phyloP scores from a whole-genome alignment of 345 rosid genomes.

The Citrus maxima region DNA sequence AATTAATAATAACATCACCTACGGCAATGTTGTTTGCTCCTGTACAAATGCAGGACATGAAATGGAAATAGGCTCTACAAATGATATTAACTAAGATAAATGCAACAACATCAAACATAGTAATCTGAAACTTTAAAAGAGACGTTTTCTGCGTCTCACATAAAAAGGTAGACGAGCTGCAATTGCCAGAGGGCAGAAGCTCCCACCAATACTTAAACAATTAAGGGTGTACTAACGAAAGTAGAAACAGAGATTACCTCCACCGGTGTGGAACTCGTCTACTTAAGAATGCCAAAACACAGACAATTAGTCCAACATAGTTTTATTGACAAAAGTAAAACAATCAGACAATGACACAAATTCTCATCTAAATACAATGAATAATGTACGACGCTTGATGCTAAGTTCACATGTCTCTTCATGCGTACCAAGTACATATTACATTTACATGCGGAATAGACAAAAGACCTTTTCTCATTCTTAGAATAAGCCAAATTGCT shows the following conservation, averaged over 20 bases:
- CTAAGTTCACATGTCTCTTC: conserved; percentile 31
- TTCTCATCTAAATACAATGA: conserved; percentile 48
- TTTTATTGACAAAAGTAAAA: conserved; percentile 28
- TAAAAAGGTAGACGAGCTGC: conserved; percentile 10
- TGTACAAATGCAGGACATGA: conserved; percentile 58
- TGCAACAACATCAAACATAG: conserved; percentile 19
- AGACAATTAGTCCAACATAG: conserved; percentile 28
- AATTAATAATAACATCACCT: conserved; percentile 51
- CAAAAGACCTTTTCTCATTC: conserved; percentile 98
- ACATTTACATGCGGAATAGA: conserved; percentile 85
- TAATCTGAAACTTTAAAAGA: not conserved
- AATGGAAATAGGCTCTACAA: conserved; percentile 49
- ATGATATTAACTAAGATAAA: conserved; percentile 34
- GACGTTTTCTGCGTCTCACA: not conserved
- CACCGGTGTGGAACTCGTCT: conserved; percentile 35
- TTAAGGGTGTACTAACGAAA: conserved; percentile 27
- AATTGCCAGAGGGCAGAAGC: conserved; percentile 19
- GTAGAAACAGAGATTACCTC: conserved; percentile 45
- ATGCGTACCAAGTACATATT: conserved; percentile 56
- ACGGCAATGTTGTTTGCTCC: conserved; percentile 59
- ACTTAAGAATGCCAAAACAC: conserved; percentile 37
- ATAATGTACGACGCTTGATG: conserved; percentile 21
- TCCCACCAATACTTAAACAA: conserved; percentile 14
- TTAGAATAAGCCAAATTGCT: conserved; percentile 84
- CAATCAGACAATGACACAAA: conserved; percentile 20